Base-by-base conservation (phyloP, 352 stramenopile species). In the Phytophthora pistaciae region DNA sequence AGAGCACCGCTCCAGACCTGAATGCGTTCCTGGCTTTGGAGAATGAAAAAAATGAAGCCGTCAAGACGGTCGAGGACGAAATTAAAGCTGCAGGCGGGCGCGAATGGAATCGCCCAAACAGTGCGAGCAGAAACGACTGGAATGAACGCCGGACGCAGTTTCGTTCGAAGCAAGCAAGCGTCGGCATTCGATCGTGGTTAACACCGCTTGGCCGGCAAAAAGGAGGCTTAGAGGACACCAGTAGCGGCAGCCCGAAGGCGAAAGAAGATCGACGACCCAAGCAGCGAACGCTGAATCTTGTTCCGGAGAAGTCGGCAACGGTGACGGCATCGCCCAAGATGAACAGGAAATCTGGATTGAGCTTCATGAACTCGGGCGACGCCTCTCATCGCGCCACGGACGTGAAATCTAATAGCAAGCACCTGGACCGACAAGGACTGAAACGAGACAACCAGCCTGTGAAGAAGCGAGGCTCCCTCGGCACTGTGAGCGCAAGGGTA, bases 1-100 rank as follows among this genome's bases (percentile, higher is more conserved):
- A 78, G 40, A 62, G 58, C 11, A 52, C 0, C 1, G 48, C 36
- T 10, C 57, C 46, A n/a, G 66, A 60, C 5, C 38, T 86, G 6
- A 38, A 87, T 56, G 59, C 77, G 33, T 84, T 83, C 11, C n/a
- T 79, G 21, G 60, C 50, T 13, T 48, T 85, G 23, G 74, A 85
- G 5, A 56, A 65, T 14, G 65, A 76, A 44, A 49, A 83, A 54
- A 56, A 68, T 6, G 31, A 57, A 48, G 46, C 57, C 6, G 27
- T 63, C 8, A 58, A 76, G 21, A 40, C n/a, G 18, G 25, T 65
- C 25, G 33, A 61, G 11, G 40, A 36, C n/a, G 16, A 44, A 61
- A 54, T 50, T 14, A 61, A 71, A 64, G 14, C 31, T 29, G 36
- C 49, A 58, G 23, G 21, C 55, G 40, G 44, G 56, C 11, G 27